Conservation (phyloP, 2,329 filamentous ascomycete species). For the Fusarium nisikadoi region DNA sequence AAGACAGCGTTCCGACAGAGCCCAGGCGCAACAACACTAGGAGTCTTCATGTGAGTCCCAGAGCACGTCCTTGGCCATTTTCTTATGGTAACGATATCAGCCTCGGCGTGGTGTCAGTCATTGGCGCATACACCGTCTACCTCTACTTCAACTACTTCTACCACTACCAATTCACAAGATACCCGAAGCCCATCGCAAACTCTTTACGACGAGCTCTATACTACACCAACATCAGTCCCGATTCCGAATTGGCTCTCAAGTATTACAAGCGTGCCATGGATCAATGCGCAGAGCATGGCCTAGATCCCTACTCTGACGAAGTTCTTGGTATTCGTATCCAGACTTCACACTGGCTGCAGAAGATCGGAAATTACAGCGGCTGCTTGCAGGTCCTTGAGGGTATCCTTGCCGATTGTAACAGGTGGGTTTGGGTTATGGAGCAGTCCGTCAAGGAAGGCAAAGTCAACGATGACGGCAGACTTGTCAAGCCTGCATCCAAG, state of each 20-base stretch:
- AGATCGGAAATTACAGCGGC: constrained; percentile 74
- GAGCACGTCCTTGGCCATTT: not conserved
- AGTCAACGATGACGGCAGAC: constrained; percentile 53
- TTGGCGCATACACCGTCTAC: constrained; percentile 48
- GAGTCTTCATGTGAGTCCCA: constrained; percentile 46
- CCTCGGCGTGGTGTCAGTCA: constrained; percentile 44
- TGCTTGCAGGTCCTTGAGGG: constrained; percentile 82
- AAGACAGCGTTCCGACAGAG: constrained; percentile 49
- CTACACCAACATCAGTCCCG: constrained; percentile 80
- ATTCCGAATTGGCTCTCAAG: constrained; percentile 80
- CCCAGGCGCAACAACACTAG: constrained; percentile 46
- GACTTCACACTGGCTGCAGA: constrained; percentile 82
- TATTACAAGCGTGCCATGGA: constrained; percentile 85
- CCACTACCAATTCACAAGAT: constrained; percentile 64
- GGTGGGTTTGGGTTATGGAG: constrained; percentile 68
- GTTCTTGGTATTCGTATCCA: constrained; percentile 90
- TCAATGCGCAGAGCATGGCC: constrained; percentile 75
- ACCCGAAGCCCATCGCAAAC: constrained; percentile 77
- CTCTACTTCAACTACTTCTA: constrained; percentile 67
- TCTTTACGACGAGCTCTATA: constrained; percentile 86
- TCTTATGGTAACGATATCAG: constrained; percentile 34
- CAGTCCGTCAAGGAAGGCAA: constrained; percentile 59
- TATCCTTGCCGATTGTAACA: constrained; percentile 75
- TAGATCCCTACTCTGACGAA: constrained; percentile 93
- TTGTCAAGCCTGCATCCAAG: constrained; percentile 37